Base-by-base conservation (phyloP, 2,329 filamentous ascomycete genomes). In the Tolypocladium nubicola region DNA sequence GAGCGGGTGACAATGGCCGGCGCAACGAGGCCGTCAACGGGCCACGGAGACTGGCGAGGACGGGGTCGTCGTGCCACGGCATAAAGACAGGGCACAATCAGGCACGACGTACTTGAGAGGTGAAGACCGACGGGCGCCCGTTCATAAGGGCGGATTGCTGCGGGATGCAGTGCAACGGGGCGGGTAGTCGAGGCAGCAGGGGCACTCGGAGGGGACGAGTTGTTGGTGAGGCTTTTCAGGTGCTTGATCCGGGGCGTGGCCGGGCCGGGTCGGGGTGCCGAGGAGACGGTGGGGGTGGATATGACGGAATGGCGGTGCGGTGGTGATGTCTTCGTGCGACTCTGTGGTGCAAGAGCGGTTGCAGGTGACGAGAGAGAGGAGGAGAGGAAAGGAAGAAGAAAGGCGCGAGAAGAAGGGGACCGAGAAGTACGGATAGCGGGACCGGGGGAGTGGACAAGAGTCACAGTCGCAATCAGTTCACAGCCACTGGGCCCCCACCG, bases 101-200 rank as follows among this genome's bases (percentile, higher is more conserved):
- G 45, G 21, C 33, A 54, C 11, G 10, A 56, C 56, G 33, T 86
- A 90, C 88, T 85, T 92, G 88, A 77, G 88, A 92, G 78, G 88
- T 92, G 80, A 90, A 92, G 75, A 87, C 82, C 75, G 88, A 90
- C 77, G 83, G 81, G 82, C 86, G 86, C 80, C 87, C 87, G 87
- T 86, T 88, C 88, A 91, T 91, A 87, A 86, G 86, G 81, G 85
- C 87, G 79, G 80, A 75, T 80, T 74, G 52, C 56, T 47, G 57
- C 54, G 65, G 64, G 65, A 63, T 63, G 68, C 70, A 63, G 67
- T 63, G 71, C 65, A 67, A 65, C 59, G 62, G 43, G 49, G 47
- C 11, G 23, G 38, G 26, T 11, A 55, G 49, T 26, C 53, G 61
- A 62, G 60, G 59, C 58, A 38, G 39, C 57, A 52, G 58, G 37